Conservation (phyloP, 2,329 filamentous ascomycete genomes). For the Trichoderma sp. region DNA sequence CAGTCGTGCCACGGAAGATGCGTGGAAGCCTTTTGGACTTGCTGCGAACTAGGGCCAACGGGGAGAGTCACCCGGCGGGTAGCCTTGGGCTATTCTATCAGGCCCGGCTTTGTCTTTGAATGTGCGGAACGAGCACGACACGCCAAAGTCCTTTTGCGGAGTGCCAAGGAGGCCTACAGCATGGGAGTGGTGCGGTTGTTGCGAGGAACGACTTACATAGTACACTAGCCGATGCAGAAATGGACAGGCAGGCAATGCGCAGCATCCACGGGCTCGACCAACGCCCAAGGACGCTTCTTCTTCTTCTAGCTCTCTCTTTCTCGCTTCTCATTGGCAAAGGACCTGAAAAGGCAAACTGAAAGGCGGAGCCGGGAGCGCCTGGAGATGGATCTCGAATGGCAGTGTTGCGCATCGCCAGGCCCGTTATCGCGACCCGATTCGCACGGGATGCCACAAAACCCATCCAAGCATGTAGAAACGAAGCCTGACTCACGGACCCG, state of each 20-base stretch:
- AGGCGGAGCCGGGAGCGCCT: neutral
- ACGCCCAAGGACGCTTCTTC: neutral
- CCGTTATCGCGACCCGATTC: conserved; percentile 16
- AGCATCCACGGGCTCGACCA: neutral
- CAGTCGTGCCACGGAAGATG: neutral
- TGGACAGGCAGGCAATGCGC: neutral
- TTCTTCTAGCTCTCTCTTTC: neutral
- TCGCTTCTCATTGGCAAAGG: neutral
- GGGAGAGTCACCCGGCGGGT: conserved; percentile 4
- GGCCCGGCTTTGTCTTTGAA: neutral
- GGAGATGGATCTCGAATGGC: conserved; percentile 9
- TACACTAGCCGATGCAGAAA: neutral
- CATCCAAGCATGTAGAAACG: neutral
- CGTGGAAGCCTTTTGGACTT: neutral
- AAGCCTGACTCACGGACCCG: too few relatives aligned
- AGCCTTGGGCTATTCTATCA: neutral
- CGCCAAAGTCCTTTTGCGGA: neutral
- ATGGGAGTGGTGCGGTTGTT: neutral
- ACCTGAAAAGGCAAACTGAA: neutral
- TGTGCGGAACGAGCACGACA: neutral
- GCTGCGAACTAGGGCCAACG: neutral
- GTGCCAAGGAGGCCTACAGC: neutral
- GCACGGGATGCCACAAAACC: neutral
- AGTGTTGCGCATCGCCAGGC: conserved; percentile 20
- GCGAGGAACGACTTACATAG: neutral